Evolutionary conservation across 2,329 filamentous ascomycete species (phyloP).

Genomic region (Phyllosticta citriasiana): DNA sequence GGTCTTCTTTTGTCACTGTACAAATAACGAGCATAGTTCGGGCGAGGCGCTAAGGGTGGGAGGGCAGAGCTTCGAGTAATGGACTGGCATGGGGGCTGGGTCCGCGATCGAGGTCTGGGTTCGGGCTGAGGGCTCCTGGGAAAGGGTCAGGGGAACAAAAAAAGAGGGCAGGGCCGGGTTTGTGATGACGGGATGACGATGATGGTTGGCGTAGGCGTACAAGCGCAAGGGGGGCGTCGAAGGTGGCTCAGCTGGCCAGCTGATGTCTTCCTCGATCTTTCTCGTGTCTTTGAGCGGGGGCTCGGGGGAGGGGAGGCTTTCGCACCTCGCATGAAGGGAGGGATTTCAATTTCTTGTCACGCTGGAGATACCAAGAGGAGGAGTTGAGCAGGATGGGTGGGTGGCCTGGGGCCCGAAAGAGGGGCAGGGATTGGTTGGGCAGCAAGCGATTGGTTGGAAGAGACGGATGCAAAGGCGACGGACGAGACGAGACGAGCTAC

Average conservation of each 20-base stretch:
- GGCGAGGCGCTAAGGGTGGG: constrained; percentile 8
- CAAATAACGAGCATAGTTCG: constrained; percentile 9
- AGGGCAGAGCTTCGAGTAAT: constrained; percentile 7
- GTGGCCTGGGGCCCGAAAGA: background rate
- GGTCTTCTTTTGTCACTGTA: constrained; percentile 8
- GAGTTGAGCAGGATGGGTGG: constrained; percentile 1
- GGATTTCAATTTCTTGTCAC: constrained; percentile 10
- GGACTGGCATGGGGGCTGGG: constrained; percentile 8
- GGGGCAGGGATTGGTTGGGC: constrained; percentile 9
- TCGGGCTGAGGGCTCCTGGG: constrained; percentile 1
- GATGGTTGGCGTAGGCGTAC: constrained; percentile 1
- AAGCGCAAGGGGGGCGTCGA: background rate
- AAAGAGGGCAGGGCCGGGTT: background rate
- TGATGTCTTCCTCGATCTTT: background rate
- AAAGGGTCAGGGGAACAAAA: background rate
- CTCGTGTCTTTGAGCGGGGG: background rate
- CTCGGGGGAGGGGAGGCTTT: constrained; percentile 2
- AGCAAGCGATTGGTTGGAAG: constrained; percentile 10
- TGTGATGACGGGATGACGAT: background rate
- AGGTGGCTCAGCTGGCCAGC: background rate
- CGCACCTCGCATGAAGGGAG: constrained; percentile 7
- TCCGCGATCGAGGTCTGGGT: constrained; percentile 1
- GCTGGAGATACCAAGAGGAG: constrained; percentile 9
- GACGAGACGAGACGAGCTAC: constrained; percentile 9
- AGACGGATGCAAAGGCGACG: background rate